Evolutionary conservation across 805 yeast species (phyloP).

Genomic region (Kazachstania taianensis): DNA sequence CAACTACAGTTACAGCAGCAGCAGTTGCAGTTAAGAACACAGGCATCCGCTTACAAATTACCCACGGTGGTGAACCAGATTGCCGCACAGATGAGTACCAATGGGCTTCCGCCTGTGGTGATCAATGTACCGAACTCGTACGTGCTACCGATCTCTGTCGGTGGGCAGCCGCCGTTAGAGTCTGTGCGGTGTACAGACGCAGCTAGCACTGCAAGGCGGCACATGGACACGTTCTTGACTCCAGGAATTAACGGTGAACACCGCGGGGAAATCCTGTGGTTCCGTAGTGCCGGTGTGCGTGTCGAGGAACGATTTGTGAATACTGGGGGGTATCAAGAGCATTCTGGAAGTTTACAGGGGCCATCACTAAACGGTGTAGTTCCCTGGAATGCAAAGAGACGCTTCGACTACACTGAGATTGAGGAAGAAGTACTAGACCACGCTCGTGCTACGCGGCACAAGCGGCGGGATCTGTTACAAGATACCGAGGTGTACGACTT

Average conservation of each 20-base stretch:
- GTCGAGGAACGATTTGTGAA: slow-evolving; percentile 33
- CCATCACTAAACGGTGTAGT: slow-evolving; percentile 4
- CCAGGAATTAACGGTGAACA: slow-evolving; percentile 6
- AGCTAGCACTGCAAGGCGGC: slow-evolving; percentile 15
- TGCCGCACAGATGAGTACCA: slow-evolving; percentile 21
- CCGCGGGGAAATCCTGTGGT: slow-evolving; percentile 49
- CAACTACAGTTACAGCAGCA: slow-evolving; percentile 14
- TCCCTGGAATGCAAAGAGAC: slow-evolving; percentile 3
- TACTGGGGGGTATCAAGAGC: slow-evolving; percentile 12
- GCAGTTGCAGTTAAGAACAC: slow-evolving; percentile 16
- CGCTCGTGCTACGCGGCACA: slow-evolving; percentile 3
- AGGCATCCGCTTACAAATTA: slow-evolving; percentile 17
- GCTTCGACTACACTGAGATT: slow-evolving; percentile 16
- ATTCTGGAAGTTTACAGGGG: background rate
- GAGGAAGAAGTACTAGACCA: slow-evolving; percentile 14
- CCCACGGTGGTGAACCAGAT: slow-evolving; percentile 19
- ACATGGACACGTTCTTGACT: background rate
- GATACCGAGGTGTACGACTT: slow-evolving; percentile 14
- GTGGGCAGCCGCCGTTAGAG: slow-evolving; percentile 30
- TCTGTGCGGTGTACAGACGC: slow-evolving; percentile 30
- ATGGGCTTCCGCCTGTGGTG: slow-evolving; percentile 16
- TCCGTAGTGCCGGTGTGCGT: slow-evolving; percentile 53
- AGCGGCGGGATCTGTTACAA: background rate
- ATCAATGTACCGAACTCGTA: slow-evolving; percentile 24
- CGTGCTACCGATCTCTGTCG: slow-evolving; percentile 25